These are phyloP conservation scores for Retiboletus flavoniger DNA, from an alignment of 1,284 basidiomycete species.

Conservation along the genomic window DNA sequence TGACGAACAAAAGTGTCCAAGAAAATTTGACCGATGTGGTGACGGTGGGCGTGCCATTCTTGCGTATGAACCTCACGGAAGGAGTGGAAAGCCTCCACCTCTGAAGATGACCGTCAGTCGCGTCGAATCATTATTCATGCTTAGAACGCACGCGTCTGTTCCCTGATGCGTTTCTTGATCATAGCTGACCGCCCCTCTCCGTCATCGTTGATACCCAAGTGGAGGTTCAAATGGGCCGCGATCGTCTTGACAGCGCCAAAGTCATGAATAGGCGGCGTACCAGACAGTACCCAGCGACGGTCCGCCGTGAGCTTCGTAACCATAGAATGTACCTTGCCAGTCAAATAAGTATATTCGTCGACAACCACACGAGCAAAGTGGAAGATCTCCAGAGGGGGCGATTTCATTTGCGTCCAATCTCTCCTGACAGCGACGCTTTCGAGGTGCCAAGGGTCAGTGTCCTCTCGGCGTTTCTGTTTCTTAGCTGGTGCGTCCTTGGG, in stretches of 20 bases:
- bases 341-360: conserved; percentile 94
- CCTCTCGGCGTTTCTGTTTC: conserved; percentile 61
- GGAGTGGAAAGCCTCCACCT: conserved; percentile 91
- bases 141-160: conserved; percentile 69
- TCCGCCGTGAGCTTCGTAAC: conserved; percentile 77
- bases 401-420: conserved; percentile 78
- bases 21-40: conserved; percentile 82
- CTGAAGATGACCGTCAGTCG: conserved; percentile 39
- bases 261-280: conserved; percentile 90
- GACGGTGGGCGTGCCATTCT: conserved; percentile 89
- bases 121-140: background rate
- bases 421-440: conserved; percentile 58
- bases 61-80: conserved; percentile 92
- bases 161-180: conserved; percentile 77
- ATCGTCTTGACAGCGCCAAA: conserved; percentile 91
- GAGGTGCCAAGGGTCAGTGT: conserved; percentile 82
- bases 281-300: conserved; percentile 92
- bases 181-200: conserved; percentile 74
- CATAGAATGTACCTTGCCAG: conserved; percentile 76
- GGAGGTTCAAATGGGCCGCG: conserved; percentile 80
- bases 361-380: conserved; percentile 86
- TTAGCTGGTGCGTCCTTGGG: conserved; percentile 53
- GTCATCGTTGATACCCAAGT: conserved; percentile 89
- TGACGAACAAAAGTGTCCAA: conserved; percentile 83
- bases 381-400: conserved; percentile 90